These are phyloP conservation scores for Botryobasidium botryosum DNA, from an alignment of 768 basidiomycete genomes.

Conservation along the genomic window DNA sequence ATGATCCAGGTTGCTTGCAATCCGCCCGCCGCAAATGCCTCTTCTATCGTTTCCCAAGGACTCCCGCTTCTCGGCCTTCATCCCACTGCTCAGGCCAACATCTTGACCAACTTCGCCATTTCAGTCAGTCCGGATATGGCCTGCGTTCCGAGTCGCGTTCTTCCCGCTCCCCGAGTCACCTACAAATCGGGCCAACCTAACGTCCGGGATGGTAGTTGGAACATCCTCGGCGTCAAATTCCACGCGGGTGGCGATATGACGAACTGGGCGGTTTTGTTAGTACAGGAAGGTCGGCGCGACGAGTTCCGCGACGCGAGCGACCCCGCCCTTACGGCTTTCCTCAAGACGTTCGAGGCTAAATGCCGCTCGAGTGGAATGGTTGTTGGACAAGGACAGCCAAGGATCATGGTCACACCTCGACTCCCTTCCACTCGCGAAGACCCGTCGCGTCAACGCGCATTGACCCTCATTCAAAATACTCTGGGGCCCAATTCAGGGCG, in stretches of 20 bases:
- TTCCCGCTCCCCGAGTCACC: constrained; percentile 37
- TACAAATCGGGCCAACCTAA: constrained; percentile 31
- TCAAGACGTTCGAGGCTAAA: constrained; percentile 47
- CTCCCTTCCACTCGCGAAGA: constrained; percentile 28
- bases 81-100: constrained; percentile 20
- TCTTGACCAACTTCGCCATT: constrained; percentile 42
- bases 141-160: constrained; percentile 44
- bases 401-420: constrained; percentile 23
- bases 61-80: constrained; percentile 33
- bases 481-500: constrained; percentile 32
- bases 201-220: constrained; percentile 50
- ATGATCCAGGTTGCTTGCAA: constrained; percentile 61
- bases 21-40: constrained; percentile 40
- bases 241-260: constrained; percentile 35
- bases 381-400: constrained; percentile 17
- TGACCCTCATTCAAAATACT: constrained; percentile 37
- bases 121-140: constrained; percentile 40
- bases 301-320: constrained; percentile 44
- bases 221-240: constrained; percentile 52
- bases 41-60: constrained; percentile 39
- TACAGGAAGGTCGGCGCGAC: constrained; percentile 40
- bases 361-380: constrained; percentile 47
- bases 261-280: constrained; percentile 53
- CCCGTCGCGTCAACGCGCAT: constrained; percentile 20
- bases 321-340: too few species aligned